Percentiles rank a stretch among this genome's conserved stretches.
Conservation (phyloP, 768 basidiomycete species). For the Clitopilus hobsonii region DNA sequence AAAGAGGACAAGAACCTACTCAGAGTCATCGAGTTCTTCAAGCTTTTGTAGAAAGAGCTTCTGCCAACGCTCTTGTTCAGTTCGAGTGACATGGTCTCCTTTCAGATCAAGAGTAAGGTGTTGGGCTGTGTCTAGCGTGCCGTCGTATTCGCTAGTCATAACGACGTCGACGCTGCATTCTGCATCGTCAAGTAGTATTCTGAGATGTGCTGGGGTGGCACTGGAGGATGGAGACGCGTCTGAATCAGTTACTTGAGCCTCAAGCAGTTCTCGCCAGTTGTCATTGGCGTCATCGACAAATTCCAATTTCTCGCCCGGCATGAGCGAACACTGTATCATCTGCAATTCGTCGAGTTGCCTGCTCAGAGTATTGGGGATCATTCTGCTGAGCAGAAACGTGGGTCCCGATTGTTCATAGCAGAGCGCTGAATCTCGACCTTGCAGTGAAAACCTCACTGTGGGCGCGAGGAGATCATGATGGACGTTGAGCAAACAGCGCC, state of each 20-base stretch:
- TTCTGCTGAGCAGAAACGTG: background rate
- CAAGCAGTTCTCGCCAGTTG: conserved; percentile 19
- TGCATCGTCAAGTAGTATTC: conserved; percentile 23
- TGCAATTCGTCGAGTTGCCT: conserved; percentile 46
- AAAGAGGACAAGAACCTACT: conserved; percentile 17
- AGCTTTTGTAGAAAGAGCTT: conserved; percentile 30
- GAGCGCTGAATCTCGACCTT: too few species aligned
- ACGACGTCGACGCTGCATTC: conserved; percentile 32
- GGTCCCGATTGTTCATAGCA: background rate
- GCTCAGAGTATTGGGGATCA: background rate
- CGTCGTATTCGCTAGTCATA: conserved; percentile 11
- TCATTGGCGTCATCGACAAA: conserved; percentile 34
- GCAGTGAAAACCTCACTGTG: background rate
- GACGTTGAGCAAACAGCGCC: background rate
- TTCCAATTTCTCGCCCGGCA: conserved; percentile 51
- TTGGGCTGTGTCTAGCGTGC: conserved; percentile 2
- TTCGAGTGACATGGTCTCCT: conserved; percentile 40
- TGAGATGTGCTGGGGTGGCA: conserved; percentile 26
- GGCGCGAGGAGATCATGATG: too few species aligned
- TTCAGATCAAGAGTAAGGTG: conserved; percentile 32
- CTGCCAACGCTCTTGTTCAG: conserved; percentile 48
- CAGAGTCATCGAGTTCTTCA: conserved; percentile 28
- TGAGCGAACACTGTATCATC: conserved; percentile 55
- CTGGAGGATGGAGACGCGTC: conserved; percentile 2
- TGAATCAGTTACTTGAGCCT: conserved; percentile 2